phyloP scores from a whole-genome alignment of 108 stramenopile genomes.

The Nitzschia sp. region DNA sequence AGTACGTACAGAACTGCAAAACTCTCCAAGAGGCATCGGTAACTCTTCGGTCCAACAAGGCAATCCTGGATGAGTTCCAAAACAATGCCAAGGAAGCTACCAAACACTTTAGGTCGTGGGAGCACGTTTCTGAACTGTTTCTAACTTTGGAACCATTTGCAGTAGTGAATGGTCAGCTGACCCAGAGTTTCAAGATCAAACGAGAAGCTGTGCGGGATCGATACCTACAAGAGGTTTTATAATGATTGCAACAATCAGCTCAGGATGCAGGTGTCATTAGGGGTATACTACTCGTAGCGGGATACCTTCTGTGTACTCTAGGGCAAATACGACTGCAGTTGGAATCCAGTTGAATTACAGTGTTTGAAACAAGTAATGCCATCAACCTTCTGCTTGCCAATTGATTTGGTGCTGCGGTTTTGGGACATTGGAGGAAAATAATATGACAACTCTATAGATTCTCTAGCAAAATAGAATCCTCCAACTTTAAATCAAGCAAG shows the following conservation, averaged over 20 bases:
- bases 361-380: too few relatives aligned
- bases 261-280: too few relatives aligned
- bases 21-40: slow-evolving; percentile 57
- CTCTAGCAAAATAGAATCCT: too few relatives aligned
- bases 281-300: too few relatives aligned
- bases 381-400: too few relatives aligned
- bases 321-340: too few relatives aligned
- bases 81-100: slow-evolving; percentile 56
- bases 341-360: too few relatives aligned
- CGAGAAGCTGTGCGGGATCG: slow-evolving; percentile 76
- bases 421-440: too few relatives aligned
- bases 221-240: slow-evolving; percentile 63
- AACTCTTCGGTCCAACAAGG: slow-evolving; percentile 52
- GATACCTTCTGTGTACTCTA: too few relatives aligned
- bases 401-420: too few relatives aligned
- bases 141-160: slow-evolving; percentile 92
- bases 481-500: too few relatives aligned
- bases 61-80: slow-evolving; percentile 45
- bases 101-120: slow-evolving; percentile 69
- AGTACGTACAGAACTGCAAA: slow-evolving; percentile 45
- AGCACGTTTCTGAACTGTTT: slow-evolving; percentile 73
- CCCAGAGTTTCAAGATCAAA: slow-evolving; percentile 94
- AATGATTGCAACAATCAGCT: not conserved
- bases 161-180: slow-evolving; percentile 91
- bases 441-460: too few relatives aligned